phyloP scores from a whole-genome alignment of 768 basidiomycete genomes.

The Russula lepida region DNA sequence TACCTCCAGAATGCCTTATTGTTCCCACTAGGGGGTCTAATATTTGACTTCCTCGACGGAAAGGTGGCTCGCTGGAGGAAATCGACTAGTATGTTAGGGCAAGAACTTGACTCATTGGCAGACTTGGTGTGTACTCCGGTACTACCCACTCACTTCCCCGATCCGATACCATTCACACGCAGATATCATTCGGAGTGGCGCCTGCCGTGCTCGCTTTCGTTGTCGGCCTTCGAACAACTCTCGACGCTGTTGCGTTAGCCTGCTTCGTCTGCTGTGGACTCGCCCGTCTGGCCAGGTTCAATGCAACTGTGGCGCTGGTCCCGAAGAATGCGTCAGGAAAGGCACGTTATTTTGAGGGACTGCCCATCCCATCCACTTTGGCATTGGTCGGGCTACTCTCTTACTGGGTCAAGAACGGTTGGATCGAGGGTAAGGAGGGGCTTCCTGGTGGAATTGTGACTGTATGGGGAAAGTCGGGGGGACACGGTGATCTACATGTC shows the following conservation, averaged over 20 bases:
- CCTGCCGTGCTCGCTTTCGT: constrained; percentile 90
- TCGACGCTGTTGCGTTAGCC: constrained; percentile 81
- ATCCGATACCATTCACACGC: not conserved
- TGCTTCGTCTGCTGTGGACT: constrained; percentile 94
- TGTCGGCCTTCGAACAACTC: constrained; percentile 82
- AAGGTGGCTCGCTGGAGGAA: constrained; percentile 98
- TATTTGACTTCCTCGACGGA: constrained; percentile 97
- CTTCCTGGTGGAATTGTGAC: constrained; percentile 68
- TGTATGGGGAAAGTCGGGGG: constrained; percentile 62
- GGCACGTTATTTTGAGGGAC: constrained; percentile 91
- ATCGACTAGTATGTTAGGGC: constrained; percentile 90
- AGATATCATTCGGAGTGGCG: constrained; percentile 98
- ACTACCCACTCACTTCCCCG: constrained; percentile 5
- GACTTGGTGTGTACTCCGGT: constrained; percentile 61
- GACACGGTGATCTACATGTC: constrained; percentile 78
- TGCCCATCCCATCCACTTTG: constrained; percentile 91
- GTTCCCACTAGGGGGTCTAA: constrained; percentile 86
- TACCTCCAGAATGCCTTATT: constrained; percentile 81
- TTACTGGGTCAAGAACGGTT: constrained; percentile 76
- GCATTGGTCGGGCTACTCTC: constrained; percentile 69
- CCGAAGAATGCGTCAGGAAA: constrained; percentile 86
- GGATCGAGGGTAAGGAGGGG: constrained; percentile 72
- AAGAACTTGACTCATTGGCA: constrained; percentile 94
- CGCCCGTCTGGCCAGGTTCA: constrained; percentile 95
- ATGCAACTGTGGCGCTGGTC: constrained; percentile 91